Conservation (phyloP, 1,284 basidiomycete genomes). For the Rugosomyces carneus region DNA sequence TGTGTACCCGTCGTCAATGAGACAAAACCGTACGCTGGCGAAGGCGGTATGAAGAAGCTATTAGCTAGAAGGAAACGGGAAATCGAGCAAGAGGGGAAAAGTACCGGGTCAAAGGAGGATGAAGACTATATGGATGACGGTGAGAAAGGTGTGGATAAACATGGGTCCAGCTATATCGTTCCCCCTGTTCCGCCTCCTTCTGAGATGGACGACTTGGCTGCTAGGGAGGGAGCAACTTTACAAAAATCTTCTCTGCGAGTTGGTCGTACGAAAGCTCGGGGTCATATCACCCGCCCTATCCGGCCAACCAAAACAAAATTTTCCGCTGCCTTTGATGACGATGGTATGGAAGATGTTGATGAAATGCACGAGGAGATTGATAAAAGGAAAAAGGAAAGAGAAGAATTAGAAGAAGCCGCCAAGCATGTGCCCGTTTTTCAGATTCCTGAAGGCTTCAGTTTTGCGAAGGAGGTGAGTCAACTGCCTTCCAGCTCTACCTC, state of each 20-base stretch:
- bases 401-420: constrained; percentile 44
- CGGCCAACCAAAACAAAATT: constrained; percentile 43
- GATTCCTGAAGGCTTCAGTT: constrained; percentile 59
- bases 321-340: constrained; percentile 64
- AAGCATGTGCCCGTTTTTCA: constrained; percentile 51
- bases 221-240: constrained; percentile 17
- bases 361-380: constrained; percentile 18
- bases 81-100: constrained; percentile 23
- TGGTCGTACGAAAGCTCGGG: constrained; percentile 50
- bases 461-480: constrained; percentile 53
- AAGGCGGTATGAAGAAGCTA: constrained; percentile 69
- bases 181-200: constrained; percentile 19
- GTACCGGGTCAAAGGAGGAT: constrained; percentile 1
- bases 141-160: constrained; percentile 3
- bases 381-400: constrained; percentile 35
- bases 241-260: constrained; percentile 55
- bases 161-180: not conserved
- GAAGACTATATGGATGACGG: constrained; percentile 19
- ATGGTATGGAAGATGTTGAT: constrained; percentile 37
- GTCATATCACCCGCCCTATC: constrained; percentile 45
- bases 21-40: constrained; percentile 67
- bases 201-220: constrained; percentile 27
- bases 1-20: constrained; percentile 35
- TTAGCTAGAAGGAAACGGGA: constrained; percentile 45
- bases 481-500: constrained; percentile 4